Evolutionary conservation across 257 asterid species (phyloP), one percentile per base, ranked within the genome.

Genomic region (Rehmannia glutinosa): DNA sequence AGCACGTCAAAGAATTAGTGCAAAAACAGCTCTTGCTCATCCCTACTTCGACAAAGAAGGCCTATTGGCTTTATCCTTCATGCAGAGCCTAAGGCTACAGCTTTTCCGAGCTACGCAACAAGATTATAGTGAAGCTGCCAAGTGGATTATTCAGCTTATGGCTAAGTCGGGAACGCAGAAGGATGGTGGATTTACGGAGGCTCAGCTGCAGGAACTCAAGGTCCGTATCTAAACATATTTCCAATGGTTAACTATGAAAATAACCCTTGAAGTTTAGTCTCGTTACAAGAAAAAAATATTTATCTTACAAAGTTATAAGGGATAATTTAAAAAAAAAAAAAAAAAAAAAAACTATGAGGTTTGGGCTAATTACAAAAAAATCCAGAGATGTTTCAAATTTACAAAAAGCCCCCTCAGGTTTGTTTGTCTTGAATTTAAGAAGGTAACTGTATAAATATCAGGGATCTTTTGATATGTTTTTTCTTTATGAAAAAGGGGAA

Each of bases 171-270:
- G 99, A 50, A 94, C 99, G 0, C 62, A 88, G 71, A 78, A 74
- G 54, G 96, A 82, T 8, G 97, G 99, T 56, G 99, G 99, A 54
- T 94, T 94, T 74, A 94, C 99, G 0, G 99, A 94, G 78, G 95
- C 96, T 46, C 99, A 94, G 72, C 91, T 94, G 62, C 96, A 83
- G 68, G 91, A 81, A 64, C 88, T 88, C 62, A 80, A 83, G 88
- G 99, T 91, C 4, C 36, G 81, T 74, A 25, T 70, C 13, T 66
- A 6, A 25, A 2, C 39, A 24, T 35, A 4, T 36, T 6, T 38
- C 30, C n/a, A n/a, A n/a, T 8, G 3, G 15, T 33, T 2, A 0
- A 12, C 19, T 42, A n/a, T 10, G 16, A 6, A 16, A 16, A 28
- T 25, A 16, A 46, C 20, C 53, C 53, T 25, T 17, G 25, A 19